Base-by-base conservation (phyloP, 164 flowering plant species). In the Tetracentron sinense region DNA sequence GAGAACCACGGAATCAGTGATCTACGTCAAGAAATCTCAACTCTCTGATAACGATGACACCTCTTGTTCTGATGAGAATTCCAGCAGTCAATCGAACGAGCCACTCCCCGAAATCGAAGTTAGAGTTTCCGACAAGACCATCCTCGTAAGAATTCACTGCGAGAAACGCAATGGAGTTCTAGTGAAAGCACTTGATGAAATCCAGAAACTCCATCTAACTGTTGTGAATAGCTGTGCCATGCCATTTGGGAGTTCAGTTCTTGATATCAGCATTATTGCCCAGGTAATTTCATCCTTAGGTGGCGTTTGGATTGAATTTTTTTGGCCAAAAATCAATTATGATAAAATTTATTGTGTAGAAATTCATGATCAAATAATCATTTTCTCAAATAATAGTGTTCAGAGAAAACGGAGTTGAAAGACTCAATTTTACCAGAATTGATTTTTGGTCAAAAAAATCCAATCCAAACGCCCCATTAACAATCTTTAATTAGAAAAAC, bases 61-160 rank as follows among this genome's bases (percentile, higher is more conserved):
- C n/a, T n/a, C n/a, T n/a, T n/a, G n/a, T n/a, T n/a, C n/a, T n/a
- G n/a, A n/a, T n/a, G n/a, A n/a, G n/a, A n/a, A n/a, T n/a, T n/a
- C n/a, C n/a, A n/a, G n/a, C n/a, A n/a, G n/a, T n/a, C n/a, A n/a
- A n/a, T n/a, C n/a, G n/a, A n/a, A n/a, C n/a, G n/a, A n/a, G n/a
- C n/a, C n/a, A n/a, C n/a, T n/a, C n/a, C 97, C 96, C 0, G 93
- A 89, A 71, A 86, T 94, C 21, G 96, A 94, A 77, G 96, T 83
- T 8, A 84, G 90, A 67, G 72, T 89, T 42, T 88, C 81, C 0
- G 85, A 84, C 25, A 82, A 74, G 46, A 77, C 80, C 72, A 85
- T 91, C 27, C 83, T 94, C 14, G 80, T 91, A 8, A 79, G 85
- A 67, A 70, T 94, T 38, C 94, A 89, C 63, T 86, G 99, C 51